A percentile compares a stretch with the other conserved stretches of the same genome.
Evolutionary conservation across 2,329 filamentous ascomycete species (phyloP).

Genomic region (Daldinia eschscholtzii): DNA sequence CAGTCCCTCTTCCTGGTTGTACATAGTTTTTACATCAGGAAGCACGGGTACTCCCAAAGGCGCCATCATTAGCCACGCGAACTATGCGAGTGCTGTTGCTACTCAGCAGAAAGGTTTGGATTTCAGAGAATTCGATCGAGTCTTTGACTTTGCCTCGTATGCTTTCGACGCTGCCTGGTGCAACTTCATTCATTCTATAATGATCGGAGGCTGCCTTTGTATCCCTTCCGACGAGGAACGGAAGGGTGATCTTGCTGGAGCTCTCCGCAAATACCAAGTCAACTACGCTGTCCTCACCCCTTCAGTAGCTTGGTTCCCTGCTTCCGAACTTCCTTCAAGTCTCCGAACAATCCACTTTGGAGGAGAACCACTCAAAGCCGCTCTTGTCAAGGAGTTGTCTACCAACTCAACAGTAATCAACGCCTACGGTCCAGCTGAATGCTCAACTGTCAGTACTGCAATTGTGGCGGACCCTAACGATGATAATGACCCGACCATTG

Average conservation of each 20-base stretch:
- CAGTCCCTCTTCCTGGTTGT: slow-evolving; percentile 11
- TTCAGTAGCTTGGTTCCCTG: slow-evolving; percentile 2
- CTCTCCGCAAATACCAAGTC: slow-evolving; percentile 30
- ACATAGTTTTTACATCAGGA: slow-evolving; percentile 64
- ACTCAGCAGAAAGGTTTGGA: slow-evolving; percentile 30
- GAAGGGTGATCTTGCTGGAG: slow-evolving; percentile 52
- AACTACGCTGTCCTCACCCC: neutral
- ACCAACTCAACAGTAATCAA: neutral
- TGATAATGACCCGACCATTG: neutral
- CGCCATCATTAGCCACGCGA: slow-evolving; percentile 44
- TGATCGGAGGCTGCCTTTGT: slow-evolving; percentile 45
- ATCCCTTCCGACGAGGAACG: slow-evolving; percentile 54
- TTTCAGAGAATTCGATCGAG: slow-evolving; percentile 33
- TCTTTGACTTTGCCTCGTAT: slow-evolving; percentile 46
- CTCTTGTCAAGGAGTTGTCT: slow-evolving; percentile 2
- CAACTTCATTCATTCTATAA: slow-evolving; percentile 53
- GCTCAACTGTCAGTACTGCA: slow-evolving; percentile 3
- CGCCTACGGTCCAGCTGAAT: slow-evolving; percentile 1
- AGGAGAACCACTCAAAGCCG: slow-evolving; percentile 2
- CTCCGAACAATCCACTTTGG: neutral
- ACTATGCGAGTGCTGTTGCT: slow-evolving; percentile 26
- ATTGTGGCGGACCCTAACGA: slow-evolving; percentile 7
- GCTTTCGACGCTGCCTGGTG: slow-evolving; percentile 56
- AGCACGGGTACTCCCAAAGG: slow-evolving; percentile 64
- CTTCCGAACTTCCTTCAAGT: slow-evolving; percentile 1